A percentile compares a stretch with the other conserved stretches of the same genome.
phyloP scores from a whole-genome alignment of 768 basidiomycete species.

The Dictyophora rubrovolvata region DNA sequence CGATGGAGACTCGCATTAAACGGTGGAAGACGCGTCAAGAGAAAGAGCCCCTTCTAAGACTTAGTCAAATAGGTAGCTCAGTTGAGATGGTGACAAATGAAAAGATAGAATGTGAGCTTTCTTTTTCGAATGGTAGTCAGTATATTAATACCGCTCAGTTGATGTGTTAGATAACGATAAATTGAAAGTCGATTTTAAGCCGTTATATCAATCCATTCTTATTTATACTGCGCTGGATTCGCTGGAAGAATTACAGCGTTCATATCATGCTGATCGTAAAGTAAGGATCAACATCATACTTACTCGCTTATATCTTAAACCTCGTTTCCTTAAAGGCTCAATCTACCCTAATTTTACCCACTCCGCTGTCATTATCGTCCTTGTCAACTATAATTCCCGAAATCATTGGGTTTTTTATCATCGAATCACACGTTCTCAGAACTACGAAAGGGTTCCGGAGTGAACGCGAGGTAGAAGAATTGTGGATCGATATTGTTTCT shows the following conservation, averaged over 20 bases:
- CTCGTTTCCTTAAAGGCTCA: conserved; percentile 54
- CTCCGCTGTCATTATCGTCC: conserved; percentile 52
- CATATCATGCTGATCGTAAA: conserved; percentile 96
- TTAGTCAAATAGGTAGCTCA: conserved; percentile 78
- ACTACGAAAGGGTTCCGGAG: conserved; percentile 88
- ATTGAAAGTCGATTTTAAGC: conserved; percentile 85
- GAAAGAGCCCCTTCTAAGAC: conserved; percentile 67
- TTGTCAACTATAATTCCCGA: conserved; percentile 79
- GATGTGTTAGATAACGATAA: conserved; percentile 88
- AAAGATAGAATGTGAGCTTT: conserved; percentile 78
- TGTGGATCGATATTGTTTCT: conserved; percentile 82
- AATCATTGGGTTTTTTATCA: conserved; percentile 95
- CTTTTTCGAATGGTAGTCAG: not conserved
- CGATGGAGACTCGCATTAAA: conserved; percentile 74
- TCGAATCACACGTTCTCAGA: conserved; percentile 85
- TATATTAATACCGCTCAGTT: conserved; percentile 34
- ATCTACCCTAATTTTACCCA: conserved; percentile 88
- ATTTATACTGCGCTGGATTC: conserved; percentile 88
- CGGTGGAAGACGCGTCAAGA: conserved; percentile 80
- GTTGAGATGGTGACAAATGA: conserved; percentile 90
- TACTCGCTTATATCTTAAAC: not conserved
- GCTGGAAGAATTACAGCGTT: conserved; percentile 80
- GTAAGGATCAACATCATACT: conserved; percentile 29
- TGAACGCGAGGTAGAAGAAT: conserved; percentile 81
- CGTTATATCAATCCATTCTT: conserved; percentile 92